Evolutionary conservation across 306 rosid genomes (phyloP), one percentile per base, ranked within the genome.

Genomic region (Spatholobus suberectus): DNA sequence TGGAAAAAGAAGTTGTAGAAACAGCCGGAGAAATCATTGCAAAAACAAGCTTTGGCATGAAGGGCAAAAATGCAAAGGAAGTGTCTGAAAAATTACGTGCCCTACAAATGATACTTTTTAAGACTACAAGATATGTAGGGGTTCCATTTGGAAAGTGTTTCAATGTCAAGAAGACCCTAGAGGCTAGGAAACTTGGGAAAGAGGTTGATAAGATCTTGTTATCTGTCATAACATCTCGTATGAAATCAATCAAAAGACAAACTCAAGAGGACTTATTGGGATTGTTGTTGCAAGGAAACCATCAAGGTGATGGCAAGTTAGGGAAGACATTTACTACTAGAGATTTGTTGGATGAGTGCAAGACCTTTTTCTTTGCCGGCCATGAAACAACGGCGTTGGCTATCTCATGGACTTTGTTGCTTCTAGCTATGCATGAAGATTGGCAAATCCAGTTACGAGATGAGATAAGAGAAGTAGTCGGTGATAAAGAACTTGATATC

Each of bases 321-420:
- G 87, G 88, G 21, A 87, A 80, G 80, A 43, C 38, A 8, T 41
- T 95, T 27, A 85, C 86, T 9, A 87, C 86, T 13, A 29, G 83
- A 18, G 90, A 94, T 7, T 51, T 94, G 6, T 89, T 95, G 6
- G 98, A 95, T 61, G 97, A 95, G 82, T 93, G 97, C 81, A 95
- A 95, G 73, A 93, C 98, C 0, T 93, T 95, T 32, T 95, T 93
- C 92, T 93, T 95, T 75, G 98, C 93, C 0, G 97, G 98, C 0
- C 96, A 93, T 81, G 98, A 95, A 81, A 95, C 98, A n/a, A 93
- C 97, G 0, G 97, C 98, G 14, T 86, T 95, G 86, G 97, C 97
- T 1, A 85, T 95, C 79, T 87, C 97, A 1, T 95, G 98, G 98
- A 91, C 92, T 26, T 66, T 94, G 88, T 70, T 94, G 3, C 94